Evolutionary conservation across 139 green algal genomes (phyloP), one percentile per base, ranked within the genome.

Genomic region (Nannochloris sp.): DNA sequence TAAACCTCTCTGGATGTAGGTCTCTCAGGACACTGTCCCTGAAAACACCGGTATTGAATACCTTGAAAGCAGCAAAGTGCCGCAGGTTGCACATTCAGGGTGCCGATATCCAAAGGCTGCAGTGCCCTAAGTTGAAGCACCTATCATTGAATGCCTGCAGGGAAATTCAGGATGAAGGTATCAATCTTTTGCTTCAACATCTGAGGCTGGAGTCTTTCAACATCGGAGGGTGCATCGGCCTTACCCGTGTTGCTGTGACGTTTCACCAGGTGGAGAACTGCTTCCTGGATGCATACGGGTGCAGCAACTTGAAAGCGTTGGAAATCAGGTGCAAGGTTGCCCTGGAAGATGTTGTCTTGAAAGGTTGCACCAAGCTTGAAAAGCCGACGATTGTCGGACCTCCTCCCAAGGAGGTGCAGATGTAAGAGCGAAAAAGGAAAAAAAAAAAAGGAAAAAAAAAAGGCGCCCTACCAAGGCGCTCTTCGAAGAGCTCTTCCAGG

Each of bases 1-100:
- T 68, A 17, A 62, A 63, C 23, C 23, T 68, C 13, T 63, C 62
- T 14, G 62, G 62, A 23, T 68, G 62, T 48, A 17, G 14, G 11
- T 16, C 31, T 26, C 12, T 68, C 4, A 23, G 11, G 6, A 44
- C 14, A 2, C 5, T 68, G 0, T 29, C 25, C 5, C 6, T 68
- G n/a, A 9, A 14, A 30, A 17, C 12, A 17, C 45, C 45, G 16
- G 4, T 1, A 11, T 40, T 68, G 10, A 23, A 26, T 6, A 17
- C n/a, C 8, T 48, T 68, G 23, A 59, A 40, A 40, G 33, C 33
- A 40, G 33, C 33, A 40, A 40, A 40, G 33, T 40, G 33, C 33
- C 33, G 33, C 33, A 40, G 33, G 11, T 40, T 40, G 33, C 33
- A 40, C 9, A 40, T 40, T 40, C 11, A 12, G 33, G 33, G 33